Evolutionary conservation across 805 yeast species (phyloP).

Genomic region (Schwanniomyces occidentalis): DNA sequence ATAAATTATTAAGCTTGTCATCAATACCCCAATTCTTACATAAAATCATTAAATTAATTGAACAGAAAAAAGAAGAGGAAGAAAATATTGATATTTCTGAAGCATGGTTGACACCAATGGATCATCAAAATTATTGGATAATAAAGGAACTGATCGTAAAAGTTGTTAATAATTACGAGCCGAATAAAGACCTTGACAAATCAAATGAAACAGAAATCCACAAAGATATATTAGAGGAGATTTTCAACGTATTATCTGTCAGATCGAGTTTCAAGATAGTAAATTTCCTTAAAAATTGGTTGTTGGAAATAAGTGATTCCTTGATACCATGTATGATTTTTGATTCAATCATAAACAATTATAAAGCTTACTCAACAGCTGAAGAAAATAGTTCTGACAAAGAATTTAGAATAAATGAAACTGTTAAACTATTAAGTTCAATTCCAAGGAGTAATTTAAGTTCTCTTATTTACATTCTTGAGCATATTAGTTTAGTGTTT

Average conservation of each 20-base stretch:
- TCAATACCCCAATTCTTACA: constrained; percentile 36
- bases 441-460: constrained; percentile 42
- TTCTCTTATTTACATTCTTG: constrained; percentile 34
- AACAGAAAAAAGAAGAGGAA: constrained; percentile 8
- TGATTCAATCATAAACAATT: constrained; percentile 28
- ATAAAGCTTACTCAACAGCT: constrained; percentile 7
- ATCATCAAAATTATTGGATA: constrained; percentile 35
- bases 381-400: constrained; percentile 12
- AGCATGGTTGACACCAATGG: constrained; percentile 32
- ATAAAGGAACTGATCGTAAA: constrained; percentile 29
- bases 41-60: constrained; percentile 20
- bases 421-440: constrained; percentile 26
- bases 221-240: constrained; percentile 17
- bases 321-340: constrained; percentile 42
- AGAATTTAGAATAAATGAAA: constrained; percentile 15
- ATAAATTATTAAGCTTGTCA: constrained; percentile 20
- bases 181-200: constrained; percentile 7
- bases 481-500: constrained; percentile 31
- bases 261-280: constrained; percentile 14
- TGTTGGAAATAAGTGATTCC: constrained; percentile 41
- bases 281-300: constrained; percentile 40
- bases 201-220: constrained; percentile 23
- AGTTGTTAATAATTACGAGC: constrained; percentile 19
- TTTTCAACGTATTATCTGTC: constrained; percentile 13
- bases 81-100: constrained; percentile 3